Percentiles rank a stretch among this genome's conserved stretches.
Evolutionary conservation across 805 yeast species (phyloP).

Genomic region (Jamesozyma lodderae): DNA sequence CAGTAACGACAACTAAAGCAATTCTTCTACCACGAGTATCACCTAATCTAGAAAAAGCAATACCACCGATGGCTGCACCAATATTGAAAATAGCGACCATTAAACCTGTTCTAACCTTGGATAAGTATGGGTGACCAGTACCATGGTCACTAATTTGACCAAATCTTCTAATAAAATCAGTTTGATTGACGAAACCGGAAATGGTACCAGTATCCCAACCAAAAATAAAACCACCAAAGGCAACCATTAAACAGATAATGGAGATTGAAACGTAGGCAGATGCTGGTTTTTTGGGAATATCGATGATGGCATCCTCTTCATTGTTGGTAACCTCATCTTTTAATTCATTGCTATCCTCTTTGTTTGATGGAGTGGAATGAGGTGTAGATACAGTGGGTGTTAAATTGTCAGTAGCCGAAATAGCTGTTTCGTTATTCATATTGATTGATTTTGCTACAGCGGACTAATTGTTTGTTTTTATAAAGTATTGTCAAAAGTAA

Average conservation of each 20-base stretch:
- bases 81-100: slow-evolving; percentile 1
- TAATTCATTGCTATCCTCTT: neutral
- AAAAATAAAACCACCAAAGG: slow-evolving; percentile 39
- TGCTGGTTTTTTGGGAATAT: slow-evolving; percentile 28
- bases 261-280: slow-evolving; percentile 15
- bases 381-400: neutral
- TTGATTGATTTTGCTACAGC: too few species aligned
- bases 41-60: neutral
- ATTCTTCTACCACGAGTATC: neutral
- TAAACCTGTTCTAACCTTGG: slow-evolving; percentile 32
- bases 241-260: slow-evolving; percentile 26
- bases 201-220: slow-evolving; percentile 82
- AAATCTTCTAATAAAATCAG: slow-evolving; percentile 48
- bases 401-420: too few species aligned
- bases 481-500: too few species aligned
- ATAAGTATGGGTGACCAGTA: slow-evolving; percentile 35
- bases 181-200: slow-evolving; percentile 54
- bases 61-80: slow-evolving; percentile 1
- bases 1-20: slow-evolving; percentile 44
- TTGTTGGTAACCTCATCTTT: neutral
- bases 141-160: slow-evolving; percentile 41
- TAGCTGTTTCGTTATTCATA: too few species aligned
- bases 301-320: neutral
- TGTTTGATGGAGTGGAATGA: neutral
- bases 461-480: too few species aligned